These are phyloP conservation scores for Saururus chinensis DNA, from an alignment of 164 flowering plant genomes.

Conservation along the genomic window DNA sequence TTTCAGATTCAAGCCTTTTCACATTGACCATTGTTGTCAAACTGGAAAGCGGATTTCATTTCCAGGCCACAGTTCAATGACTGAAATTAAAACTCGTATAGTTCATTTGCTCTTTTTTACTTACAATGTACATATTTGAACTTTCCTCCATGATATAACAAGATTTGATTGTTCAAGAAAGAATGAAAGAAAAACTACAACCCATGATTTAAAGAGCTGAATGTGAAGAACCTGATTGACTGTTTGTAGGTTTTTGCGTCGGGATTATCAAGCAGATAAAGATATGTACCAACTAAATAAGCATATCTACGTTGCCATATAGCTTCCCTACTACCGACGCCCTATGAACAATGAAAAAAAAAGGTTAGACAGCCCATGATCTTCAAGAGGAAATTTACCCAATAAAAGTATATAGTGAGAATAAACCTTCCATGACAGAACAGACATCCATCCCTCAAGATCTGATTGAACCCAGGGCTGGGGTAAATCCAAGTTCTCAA, in stretches of 20 bases:
- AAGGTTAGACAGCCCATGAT: not conserved
- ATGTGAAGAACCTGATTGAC: slow-evolving; percentile 45
- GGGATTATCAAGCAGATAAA: slow-evolving; percentile 77
- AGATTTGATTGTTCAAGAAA: not conserved
- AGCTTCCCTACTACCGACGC: slow-evolving; percentile 92
- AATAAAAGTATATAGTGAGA: not conserved
- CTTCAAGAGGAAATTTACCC: not conserved
- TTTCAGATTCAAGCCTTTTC: no score
- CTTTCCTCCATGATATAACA: not conserved
- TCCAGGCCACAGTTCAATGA: not conserved
- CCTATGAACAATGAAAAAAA: slow-evolving; percentile 32
- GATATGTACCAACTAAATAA: slow-evolving; percentile 78
- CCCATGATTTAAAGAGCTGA: not conserved
- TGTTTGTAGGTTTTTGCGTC: slow-evolving; percentile 72
- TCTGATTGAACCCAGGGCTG: slow-evolving; percentile 90
- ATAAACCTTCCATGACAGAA: slow-evolving; percentile 76
- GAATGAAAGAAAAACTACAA: not conserved
- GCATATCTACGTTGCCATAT: slow-evolving; percentile 83
- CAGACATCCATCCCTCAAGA: slow-evolving; percentile 85
- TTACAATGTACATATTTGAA: not conserved
- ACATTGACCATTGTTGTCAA: no score
- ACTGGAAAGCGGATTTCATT: no score
- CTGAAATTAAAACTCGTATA: not conserved
- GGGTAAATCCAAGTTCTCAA: slow-evolving; percentile 23
- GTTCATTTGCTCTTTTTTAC: not conserved